These are phyloP conservation scores for Cicer bijugum DNA, from an alignment of 306 rosid genomes.

Conservation along the genomic window DNA sequence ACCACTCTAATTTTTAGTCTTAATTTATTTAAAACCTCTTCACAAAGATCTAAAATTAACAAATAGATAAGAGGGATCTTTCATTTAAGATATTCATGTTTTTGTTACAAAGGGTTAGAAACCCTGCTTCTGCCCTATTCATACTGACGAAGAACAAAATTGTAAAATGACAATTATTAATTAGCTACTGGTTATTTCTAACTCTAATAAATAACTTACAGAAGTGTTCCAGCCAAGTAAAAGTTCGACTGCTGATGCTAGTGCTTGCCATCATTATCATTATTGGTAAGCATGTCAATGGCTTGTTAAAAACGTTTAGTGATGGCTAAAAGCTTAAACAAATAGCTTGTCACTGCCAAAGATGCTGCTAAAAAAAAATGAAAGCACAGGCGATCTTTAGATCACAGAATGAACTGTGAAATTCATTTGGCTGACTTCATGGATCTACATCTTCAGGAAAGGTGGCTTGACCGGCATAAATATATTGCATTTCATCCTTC, in stretches of 20 bases:
- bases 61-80: too few relatives aligned
- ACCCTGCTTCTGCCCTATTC: background rate
- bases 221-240: background rate
- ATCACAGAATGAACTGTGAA: background rate
- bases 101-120: conserved; percentile 13
- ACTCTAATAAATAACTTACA: conserved; percentile 12
- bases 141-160: background rate
- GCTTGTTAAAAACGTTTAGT: background rate
- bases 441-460: conserved; percentile 67
- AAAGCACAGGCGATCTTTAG: background rate
- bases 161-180: background rate
- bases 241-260: background rate
- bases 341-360: conserved; percentile 10
- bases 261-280: background rate
- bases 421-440: conserved; percentile 43
- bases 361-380: conserved; percentile 13
- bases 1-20: too few relatives aligned
- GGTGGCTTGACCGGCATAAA: conserved; percentile 56
- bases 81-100: background rate
- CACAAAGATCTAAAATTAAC: too few relatives aligned
- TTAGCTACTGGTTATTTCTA: background rate
- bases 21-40: too few relatives aligned
- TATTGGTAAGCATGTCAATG: background rate
- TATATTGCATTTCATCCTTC: conserved; percentile 78
- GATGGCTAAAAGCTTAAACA: background rate